Conservation (phyloP, 495 filamentous ascomycete species). For the Geoglossum glabrum region DNA sequence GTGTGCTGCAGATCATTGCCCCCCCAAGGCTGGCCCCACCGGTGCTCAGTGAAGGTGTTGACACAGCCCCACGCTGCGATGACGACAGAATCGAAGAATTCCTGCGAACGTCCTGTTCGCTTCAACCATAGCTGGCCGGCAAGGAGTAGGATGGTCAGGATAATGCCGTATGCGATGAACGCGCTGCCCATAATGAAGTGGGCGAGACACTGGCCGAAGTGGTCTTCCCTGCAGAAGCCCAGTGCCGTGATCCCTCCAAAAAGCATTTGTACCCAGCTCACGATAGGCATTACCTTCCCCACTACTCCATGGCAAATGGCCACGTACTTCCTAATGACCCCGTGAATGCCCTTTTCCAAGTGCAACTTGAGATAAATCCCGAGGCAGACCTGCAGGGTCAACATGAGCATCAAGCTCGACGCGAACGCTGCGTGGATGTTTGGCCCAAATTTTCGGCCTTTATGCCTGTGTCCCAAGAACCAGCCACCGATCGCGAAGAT, state of each 20-base stretch:
- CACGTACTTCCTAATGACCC: slow-evolving; percentile 47
- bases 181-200: slow-evolving; percentile 98
- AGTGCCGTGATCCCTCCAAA: slow-evolving; percentile 87
- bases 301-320: slow-evolving; percentile 59
- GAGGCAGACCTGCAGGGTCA: slow-evolving; percentile 54
- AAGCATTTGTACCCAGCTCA: slow-evolving; percentile 86
- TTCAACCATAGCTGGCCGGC: slow-evolving; percentile 78
- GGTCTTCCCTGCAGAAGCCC: slow-evolving; percentile 87
- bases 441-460: slow-evolving; percentile 64
- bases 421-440: slow-evolving; percentile 77
- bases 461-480: slow-evolving; percentile 78
- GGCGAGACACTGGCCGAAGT: slow-evolving; percentile 79
- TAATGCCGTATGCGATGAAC: slow-evolving; percentile 83
- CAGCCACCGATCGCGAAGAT: slow-evolving; percentile 63
- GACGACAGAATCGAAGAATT: slow-evolving; percentile 86
- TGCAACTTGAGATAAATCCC: slow-evolving; percentile 83
- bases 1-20: slow-evolving; percentile 91
- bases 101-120: slow-evolving; percentile 71
- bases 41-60: slow-evolving; percentile 95
- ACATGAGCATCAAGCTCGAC: slow-evolving; percentile 53
- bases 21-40: slow-evolving; percentile 78
- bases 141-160: slow-evolving; percentile 68
- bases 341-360: slow-evolving; percentile 63
- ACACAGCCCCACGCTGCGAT: slow-evolving; percentile 90
- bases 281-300: slow-evolving; percentile 71